Base-by-base conservation (phyloP, 345 rosid genomes). In the Sisymbrium altissimum region DNA sequence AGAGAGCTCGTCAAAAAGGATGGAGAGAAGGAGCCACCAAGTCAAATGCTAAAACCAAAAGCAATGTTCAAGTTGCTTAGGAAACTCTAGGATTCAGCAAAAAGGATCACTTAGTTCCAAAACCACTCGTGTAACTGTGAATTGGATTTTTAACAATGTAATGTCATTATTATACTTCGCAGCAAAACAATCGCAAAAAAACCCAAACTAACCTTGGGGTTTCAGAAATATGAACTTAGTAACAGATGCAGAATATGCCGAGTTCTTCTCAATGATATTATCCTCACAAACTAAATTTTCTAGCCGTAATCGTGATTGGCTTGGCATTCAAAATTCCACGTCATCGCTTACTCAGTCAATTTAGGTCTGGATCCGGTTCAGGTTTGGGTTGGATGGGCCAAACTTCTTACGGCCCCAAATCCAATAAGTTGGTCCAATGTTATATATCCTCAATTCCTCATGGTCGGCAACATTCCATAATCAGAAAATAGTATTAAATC, bases 1-100 rank as follows among this genome's bases (percentile, higher is more conserved):
- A 41, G 55, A 86, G 97, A 81, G 98, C 99, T 67, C 94, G 89
- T 6, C 89, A 86, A 59, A 89, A 71, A 85, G 98, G 99, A 41
- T 95, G 98, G 99, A 92, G 66, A 78, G 97, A 88, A 77, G 92
- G 85, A 66, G 46, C 57, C 32, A 36, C 83, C 18, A 86, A 79
- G 72, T 53, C 86, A 21, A 77, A 18, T 13, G 21, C 78, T 17
- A 82, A 78, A 74, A 43, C 85, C 72, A 86, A 85, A 25, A 89
- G 85, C 73, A 84, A 79, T 18, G 83, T 78, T 45, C 83, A 84
- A 55, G 35, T 82, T 65, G 78, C 71, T 29, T 87, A 83, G 39
- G 18, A 36, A 25, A 49, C 21, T 5, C 64, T 6, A 48, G 14
- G 43, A 17, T 30, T 65, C 48, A 54, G n/a, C 33, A 36, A 58